Conservation (phyloP, 257 asterid species). For the Solanum stenotomum region DNA sequence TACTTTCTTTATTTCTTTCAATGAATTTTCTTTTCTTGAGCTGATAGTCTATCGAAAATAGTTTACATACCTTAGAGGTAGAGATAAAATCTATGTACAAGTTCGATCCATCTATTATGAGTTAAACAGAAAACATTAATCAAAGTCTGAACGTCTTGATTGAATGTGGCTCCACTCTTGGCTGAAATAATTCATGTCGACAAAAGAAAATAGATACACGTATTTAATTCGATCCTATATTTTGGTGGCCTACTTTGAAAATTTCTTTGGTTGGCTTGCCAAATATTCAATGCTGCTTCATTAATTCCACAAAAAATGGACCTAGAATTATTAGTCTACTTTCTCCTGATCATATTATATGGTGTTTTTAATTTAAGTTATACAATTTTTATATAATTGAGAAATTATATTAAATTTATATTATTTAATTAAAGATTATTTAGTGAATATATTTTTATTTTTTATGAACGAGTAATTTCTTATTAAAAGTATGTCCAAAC, state of each 20-base stretch:
- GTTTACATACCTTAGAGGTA: fast-evolving
- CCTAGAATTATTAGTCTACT: background rate
- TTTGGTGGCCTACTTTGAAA: background rate
- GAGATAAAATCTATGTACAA: background rate
- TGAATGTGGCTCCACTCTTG: background rate
- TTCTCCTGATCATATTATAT: background rate
- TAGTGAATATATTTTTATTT: background rate
- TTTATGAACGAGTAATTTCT: background rate
- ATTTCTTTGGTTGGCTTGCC: background rate
- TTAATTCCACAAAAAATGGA: background rate
- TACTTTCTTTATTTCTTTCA: background rate
- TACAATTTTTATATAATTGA: background rate
- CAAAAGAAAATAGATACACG: background rate
- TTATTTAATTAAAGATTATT: no score
- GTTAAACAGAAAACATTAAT: background rate
- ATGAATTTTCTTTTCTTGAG: background rate
- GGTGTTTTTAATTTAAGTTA: background rate
- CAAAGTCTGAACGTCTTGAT: background rate
- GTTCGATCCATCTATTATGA: no score
- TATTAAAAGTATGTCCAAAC: background rate
- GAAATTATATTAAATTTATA: background rate
- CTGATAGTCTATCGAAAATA: fast-evolving
- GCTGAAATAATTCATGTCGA: background rate
- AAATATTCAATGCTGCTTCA: background rate
- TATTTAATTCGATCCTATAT: background rate